phyloP scores from a whole-genome alignment of 2,329 filamentous ascomycete species.

The Exserohilum turcica region DNA sequence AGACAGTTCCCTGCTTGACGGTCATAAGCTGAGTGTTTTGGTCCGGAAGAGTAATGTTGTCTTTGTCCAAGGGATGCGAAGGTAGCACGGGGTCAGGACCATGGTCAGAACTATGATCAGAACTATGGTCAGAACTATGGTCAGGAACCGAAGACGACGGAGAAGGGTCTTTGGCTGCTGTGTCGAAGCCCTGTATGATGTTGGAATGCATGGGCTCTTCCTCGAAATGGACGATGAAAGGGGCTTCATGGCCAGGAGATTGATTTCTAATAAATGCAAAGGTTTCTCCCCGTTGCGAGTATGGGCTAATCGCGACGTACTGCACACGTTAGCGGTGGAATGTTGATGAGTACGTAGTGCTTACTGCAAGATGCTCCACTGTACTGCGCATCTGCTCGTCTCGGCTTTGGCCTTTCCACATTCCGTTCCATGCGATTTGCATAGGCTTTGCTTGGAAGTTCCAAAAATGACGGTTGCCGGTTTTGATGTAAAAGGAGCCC shows the following conservation, averaged over 20 bases:
- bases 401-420: conserved; percentile 20
- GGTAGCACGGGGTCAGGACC: too few relatives aligned
- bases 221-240: conserved; percentile 27
- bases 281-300: conserved; percentile 24
- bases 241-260: conserved; percentile 10
- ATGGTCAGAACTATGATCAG: too few relatives aligned
- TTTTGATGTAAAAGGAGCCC: conserved; percentile 29
- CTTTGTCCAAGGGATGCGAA: neutral
- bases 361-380: conserved; percentile 27
- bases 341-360: neutral
- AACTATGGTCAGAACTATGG: too few relatives aligned
- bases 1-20: neutral
- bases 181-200: neutral
- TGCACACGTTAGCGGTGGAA: conserved; percentile 16
- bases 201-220: conserved; percentile 20
- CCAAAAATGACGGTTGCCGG: conserved; percentile 9
- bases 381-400: conserved; percentile 1
- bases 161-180: neutral
- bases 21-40: conserved; percentile 2
- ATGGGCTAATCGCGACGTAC: conserved; percentile 30
- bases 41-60: neutral
- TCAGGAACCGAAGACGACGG: neutral
- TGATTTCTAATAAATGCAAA: conserved; percentile 37
- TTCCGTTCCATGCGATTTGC: conserved; percentile 19
- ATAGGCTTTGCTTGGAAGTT: conserved; percentile 16